These are phyloP conservation scores for Schwanniomyces sp. DNA, from an alignment of 805 yeast species.

Conservation along the genomic window DNA sequence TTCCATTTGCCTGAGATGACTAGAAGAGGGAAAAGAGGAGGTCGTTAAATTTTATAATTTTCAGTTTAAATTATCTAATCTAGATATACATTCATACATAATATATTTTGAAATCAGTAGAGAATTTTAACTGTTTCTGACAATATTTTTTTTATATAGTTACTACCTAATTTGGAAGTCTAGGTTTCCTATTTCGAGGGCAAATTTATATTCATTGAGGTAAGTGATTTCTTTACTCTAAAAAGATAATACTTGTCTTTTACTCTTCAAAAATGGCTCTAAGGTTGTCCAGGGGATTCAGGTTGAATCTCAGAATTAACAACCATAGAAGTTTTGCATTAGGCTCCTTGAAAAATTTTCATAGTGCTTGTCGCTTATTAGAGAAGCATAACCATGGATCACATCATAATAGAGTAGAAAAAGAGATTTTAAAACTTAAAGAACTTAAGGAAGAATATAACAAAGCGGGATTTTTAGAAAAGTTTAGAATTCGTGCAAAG, in stretches of 20 bases:
- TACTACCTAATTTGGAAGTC: slow-evolving; percentile 7
- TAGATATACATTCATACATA: neutral
- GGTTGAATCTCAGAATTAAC: neutral
- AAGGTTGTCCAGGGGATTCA: slow-evolving; percentile 5
- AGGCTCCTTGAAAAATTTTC: slow-evolving; percentile 1
- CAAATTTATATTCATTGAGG: slow-evolving; percentile 2
- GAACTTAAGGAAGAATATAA: slow-evolving; percentile 20
- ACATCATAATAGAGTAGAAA: slow-evolving; percentile 12
- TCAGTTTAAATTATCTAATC: neutral
- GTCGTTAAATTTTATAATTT: slow-evolving; percentile 1
- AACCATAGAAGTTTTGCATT: neutral
- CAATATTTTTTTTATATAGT: neutral
- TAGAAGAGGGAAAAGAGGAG: slow-evolving; percentile 52
- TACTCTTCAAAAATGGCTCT: slow-evolving; percentile 3
- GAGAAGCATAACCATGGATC: slow-evolving; percentile 2
- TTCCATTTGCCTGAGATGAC: slow-evolving; percentile 83
- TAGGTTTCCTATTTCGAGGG: slow-evolving; percentile 5
- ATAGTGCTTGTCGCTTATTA: slow-evolving; percentile 3
- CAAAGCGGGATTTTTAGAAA: slow-evolving; percentile 23
- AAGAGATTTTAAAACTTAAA: slow-evolving; percentile 21
- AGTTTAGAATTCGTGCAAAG: slow-evolving; percentile 19
- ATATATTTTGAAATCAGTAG: neutral
- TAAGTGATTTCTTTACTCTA: neutral
- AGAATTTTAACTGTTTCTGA: neutral
- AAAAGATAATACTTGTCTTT: neutral